Evolutionary conservation across 192 early-diverging fungal genomes (phyloP), one percentile per base, ranked within the genome.

Genomic region (Helicostylum pulchrum): DNA sequence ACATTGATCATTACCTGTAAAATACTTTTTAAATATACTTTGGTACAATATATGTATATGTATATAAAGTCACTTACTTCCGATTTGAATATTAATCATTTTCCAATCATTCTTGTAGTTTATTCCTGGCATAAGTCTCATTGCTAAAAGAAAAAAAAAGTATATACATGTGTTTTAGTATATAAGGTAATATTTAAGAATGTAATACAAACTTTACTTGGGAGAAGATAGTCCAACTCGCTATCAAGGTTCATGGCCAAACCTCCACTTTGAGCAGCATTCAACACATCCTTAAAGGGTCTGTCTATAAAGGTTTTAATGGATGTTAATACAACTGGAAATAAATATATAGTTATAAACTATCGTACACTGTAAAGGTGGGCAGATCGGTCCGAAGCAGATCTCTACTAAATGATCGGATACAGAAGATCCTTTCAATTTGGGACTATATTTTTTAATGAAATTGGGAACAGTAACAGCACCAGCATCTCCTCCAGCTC

Each of bases 261-360:
- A 49, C 78, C 77, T 2, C 80, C 84, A 54, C 75, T 70, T 58
- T 76, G 75, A 30, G 84, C 84, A 45, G 77, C 82, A 61, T 86
- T 86, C 51, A 83, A 45, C 8, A 55, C 42, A 52, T 70, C 68
- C 23, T 10, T 23, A 11, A 49, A 7, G 14, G 68, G 68, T 19
- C 36, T 48, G 26, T 70, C 65, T 67, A 56, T 34, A 56, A 34
- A 26, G 19, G 19, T 17, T 56, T 20, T 34, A 6, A 39, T 39
- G 0, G 7, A 10, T 39, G 36, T 39, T 39, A 23, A 34, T 59
- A 26, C 19, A 26, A 23, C 10, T 51, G 50, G 9, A 17, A 9
- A 51, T 19, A 12, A 17, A n/a, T 51, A 12, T n/a, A 2, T 51
- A n/a, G n/a, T 9, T 21, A 17, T 53, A 26, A 0, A 4, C 4